phyloP scores from a whole-genome alignment of 2,329 filamentous ascomycete genomes.

The Ilyonectria sp. region DNA sequence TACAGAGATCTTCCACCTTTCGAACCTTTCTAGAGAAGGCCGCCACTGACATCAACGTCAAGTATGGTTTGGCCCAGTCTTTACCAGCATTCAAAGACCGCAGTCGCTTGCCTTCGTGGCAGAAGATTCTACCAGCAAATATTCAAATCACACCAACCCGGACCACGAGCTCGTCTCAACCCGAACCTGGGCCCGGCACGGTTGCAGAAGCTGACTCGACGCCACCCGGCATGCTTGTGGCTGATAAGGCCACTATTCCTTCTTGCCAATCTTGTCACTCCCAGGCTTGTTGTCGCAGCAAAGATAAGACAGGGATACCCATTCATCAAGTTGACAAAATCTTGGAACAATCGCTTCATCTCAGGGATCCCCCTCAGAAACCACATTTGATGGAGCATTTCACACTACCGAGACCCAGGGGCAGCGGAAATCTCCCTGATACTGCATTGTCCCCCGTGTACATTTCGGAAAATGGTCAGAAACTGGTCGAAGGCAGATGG shows the following conservation, averaged over 20 bases:
- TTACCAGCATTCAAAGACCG: conserved; percentile 1
- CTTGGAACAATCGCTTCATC: conserved; percentile 21
- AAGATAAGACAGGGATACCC: conserved; percentile 24
- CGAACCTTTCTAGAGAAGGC: conserved; percentile 49
- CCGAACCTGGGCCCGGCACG: conserved; percentile 28
- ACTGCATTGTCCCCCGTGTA: not conserved
- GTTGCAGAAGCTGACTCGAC: not conserved
- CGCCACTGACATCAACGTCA: conserved; percentile 49
- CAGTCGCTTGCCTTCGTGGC: not conserved
- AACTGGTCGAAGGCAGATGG: not conserved
- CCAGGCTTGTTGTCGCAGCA: not conserved
- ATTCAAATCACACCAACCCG: conserved; percentile 13
- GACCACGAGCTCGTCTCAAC: conserved; percentile 31
- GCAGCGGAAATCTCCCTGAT: not conserved
- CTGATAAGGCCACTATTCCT: not conserved
- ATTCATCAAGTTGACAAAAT: conserved; percentile 31
- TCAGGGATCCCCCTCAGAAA: not conserved
- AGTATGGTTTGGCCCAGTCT: conserved; percentile 41
- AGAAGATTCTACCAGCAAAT: conserved; percentile 1
- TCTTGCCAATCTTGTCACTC: conserved; percentile 1
- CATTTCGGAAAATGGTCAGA: not conserved
- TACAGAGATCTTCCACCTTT: conserved; percentile 50
- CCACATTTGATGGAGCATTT: not conserved
- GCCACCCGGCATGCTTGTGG: not conserved
- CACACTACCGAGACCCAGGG: too few relatives aligned